Evolutionary conservation across 352 stramenopile species (phyloP).

Genomic region (Pythium chondricola): DNA sequence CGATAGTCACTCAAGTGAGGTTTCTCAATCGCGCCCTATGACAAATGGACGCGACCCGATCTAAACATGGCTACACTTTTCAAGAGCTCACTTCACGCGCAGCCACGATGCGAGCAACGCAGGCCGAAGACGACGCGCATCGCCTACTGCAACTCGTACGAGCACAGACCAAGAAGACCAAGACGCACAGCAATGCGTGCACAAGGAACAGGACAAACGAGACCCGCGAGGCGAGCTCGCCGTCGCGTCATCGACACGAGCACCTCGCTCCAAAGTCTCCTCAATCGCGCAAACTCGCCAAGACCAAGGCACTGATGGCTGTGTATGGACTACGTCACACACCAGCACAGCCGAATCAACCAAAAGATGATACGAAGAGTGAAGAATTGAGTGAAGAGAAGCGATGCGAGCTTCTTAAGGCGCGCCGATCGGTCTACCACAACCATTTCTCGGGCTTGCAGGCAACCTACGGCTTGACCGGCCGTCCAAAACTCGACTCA

Average conservation of each 20-base stretch:
- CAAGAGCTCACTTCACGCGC: not conserved
- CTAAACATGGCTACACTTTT: conserved; percentile 11
- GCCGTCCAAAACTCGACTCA: conserved; percentile 38
- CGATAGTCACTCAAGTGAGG: conserved; percentile 10
- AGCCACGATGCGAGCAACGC: conserved; percentile 3
- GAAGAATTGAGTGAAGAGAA: conserved; percentile 1
- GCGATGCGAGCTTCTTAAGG: conserved; percentile 28
- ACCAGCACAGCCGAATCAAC: not conserved
- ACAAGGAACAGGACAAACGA: not conserved
- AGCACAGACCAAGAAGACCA: not conserved
- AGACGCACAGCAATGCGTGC: not conserved
- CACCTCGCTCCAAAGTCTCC: not conserved
- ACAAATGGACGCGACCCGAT: conserved; percentile 1
- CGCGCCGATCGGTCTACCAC: conserved; percentile 37
- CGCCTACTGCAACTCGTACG: conserved; percentile 43
- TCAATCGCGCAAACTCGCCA: conserved; percentile 4
- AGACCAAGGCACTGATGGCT: conserved; percentile 14
- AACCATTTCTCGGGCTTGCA: conserved; percentile 40
- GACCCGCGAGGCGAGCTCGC: not conserved
- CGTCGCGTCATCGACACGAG: conserved; percentile 6
- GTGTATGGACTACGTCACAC: conserved; percentile 14
- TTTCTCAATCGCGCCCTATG: not conserved
- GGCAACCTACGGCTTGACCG: conserved; percentile 17
- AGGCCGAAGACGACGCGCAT: conserved; percentile 50
- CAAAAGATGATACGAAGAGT: not conserved